These are phyloP conservation scores for Phytophthora tubulina DNA, from an alignment of 352 stramenopile genomes.

Conservation along the genomic window DNA sequence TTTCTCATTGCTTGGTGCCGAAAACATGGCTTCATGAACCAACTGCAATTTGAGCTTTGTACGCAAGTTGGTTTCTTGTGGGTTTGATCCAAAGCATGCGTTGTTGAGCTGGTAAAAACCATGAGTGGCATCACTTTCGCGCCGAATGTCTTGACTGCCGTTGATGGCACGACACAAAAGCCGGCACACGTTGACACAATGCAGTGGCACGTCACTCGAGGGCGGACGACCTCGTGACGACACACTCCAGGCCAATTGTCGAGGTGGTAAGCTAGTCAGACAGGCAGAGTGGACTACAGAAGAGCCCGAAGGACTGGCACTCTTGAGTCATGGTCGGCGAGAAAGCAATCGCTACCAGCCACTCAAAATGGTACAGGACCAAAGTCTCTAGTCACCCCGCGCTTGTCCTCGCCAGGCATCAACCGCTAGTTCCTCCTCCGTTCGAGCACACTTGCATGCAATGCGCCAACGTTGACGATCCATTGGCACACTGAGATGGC, in stretches of 20 bases:
- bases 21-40: slow-evolving; percentile 15
- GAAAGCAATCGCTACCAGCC: slow-evolving; percentile 24
- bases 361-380: background rate
- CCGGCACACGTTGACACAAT: slow-evolving; percentile 4
- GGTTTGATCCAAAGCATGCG: background rate
- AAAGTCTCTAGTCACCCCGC: slow-evolving; percentile 3
- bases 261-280: slow-evolving; percentile 32
- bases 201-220: slow-evolving; percentile 29
- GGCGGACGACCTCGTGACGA: slow-evolving; percentile 23
- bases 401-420: background rate
- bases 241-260: slow-evolving; percentile 10
- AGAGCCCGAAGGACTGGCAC: slow-evolving; percentile 21
- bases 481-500: background rate
- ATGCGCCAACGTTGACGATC: background rate
- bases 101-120: background rate
- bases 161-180: too few species aligned
- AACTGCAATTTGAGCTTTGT: slow-evolving; percentile 11
- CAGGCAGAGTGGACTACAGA: slow-evolving; percentile 40
- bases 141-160: slow-evolving; percentile 9
- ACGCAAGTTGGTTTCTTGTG: background rate
- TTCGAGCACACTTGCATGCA: slow-evolving; percentile 21
- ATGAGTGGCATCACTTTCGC: background rate
- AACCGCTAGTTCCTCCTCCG: slow-evolving; percentile 18
- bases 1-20: slow-evolving; percentile 9
- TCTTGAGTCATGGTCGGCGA: slow-evolving; percentile 32